Conservation (phyloP, 768 basidiomycete species). For the Phlebiopsis flavidoalba region DNA sequence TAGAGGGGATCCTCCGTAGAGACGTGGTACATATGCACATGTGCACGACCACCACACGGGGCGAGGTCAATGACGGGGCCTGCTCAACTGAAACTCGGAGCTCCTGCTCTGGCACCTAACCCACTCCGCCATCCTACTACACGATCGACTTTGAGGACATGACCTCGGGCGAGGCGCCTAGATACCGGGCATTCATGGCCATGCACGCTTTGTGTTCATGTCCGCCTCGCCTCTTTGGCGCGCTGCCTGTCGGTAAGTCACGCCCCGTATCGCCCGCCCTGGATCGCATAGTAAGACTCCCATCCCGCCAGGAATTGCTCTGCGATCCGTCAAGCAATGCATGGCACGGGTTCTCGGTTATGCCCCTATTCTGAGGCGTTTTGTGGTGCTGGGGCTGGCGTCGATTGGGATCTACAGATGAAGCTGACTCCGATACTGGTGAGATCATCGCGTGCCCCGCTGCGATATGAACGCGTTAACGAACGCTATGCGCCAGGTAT, state of each 20-base stretch:
- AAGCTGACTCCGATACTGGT: slow-evolving; percentile 86
- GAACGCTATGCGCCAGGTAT: slow-evolving; percentile 45
- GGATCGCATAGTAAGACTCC: not conserved
- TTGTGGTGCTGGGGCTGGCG: slow-evolving; percentile 59
- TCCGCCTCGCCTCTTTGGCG: slow-evolving; percentile 71
- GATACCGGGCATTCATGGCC: slow-evolving; percentile 66
- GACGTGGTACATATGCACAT: slow-evolving; percentile 33
- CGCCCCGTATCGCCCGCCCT: not conserved
- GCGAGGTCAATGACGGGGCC: slow-evolving; percentile 39
- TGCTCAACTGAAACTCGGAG: slow-evolving; percentile 78
- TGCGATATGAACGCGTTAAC: not conserved
- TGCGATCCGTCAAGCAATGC: slow-evolving; percentile 76
- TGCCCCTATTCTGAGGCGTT: slow-evolving; percentile 59
- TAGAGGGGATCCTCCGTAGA: slow-evolving; percentile 16
- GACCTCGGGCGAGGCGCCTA: slow-evolving; percentile 33
- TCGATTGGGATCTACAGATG: slow-evolving; percentile 65
- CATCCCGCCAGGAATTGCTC: slow-evolving; percentile 64
- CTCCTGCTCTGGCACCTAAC: slow-evolving; percentile 56
- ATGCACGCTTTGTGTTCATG: slow-evolving; percentile 74
- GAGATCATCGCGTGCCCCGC: slow-evolving; percentile 27
- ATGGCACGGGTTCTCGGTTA: slow-evolving; percentile 50
- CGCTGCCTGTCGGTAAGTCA: slow-evolving; percentile 72
- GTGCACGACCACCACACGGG: slow-evolving; percentile 40
- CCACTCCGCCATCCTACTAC: slow-evolving; percentile 79
- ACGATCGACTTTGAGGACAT: slow-evolving; percentile 67